These are phyloP conservation scores for Boletales sp. DNA, from an alignment of 768 basidiomycete genomes.

Conservation along the genomic window DNA sequence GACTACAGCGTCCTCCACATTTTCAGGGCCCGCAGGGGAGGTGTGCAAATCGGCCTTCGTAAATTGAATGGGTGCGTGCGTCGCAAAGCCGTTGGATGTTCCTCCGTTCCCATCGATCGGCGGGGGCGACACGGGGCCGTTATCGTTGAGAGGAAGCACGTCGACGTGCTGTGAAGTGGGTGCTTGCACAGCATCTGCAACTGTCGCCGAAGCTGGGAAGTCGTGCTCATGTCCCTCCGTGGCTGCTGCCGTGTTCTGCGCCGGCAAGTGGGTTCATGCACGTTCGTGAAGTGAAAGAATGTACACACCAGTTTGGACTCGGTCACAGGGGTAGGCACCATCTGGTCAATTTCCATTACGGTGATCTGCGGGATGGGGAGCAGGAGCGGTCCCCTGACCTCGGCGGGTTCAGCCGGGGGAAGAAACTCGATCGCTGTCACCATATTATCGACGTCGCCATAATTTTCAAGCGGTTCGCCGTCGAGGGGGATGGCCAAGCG, in stretches of 20 bases:
- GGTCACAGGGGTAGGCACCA: constrained; percentile 27
- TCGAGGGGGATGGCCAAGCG: constrained; percentile 15
- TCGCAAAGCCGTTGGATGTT: constrained; percentile 8
- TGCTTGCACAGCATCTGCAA: constrained; percentile 1
- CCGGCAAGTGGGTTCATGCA: background rate
- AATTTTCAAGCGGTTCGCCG: background rate
- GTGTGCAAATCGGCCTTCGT: background rate
- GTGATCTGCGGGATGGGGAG: constrained; percentile 18
- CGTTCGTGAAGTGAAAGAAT: background rate
- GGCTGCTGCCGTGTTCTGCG: constrained; percentile 21
- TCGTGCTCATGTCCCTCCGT: constrained; percentile 13
- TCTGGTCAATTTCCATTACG: constrained; percentile 4
- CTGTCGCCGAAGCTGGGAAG: constrained; percentile 2
- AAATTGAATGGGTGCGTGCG: constrained; percentile 17
- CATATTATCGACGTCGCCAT: constrained; percentile 20
- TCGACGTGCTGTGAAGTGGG: constrained; percentile 21
- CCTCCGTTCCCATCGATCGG: constrained; percentile 9
- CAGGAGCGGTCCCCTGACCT: constrained; percentile 8
- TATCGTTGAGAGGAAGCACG: constrained; percentile 36
- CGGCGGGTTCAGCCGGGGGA: constrained; percentile 8
- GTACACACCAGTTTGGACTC: constrained; percentile 15
- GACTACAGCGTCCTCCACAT: background rate
- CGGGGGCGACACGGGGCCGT: constrained; percentile 11
- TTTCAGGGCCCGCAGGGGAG: background rate
- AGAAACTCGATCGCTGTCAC: constrained; percentile 25